These are phyloP conservation scores for Thuja plicata DNA, from an alignment of 83 land plant species.

Conservation along the genomic window DNA sequence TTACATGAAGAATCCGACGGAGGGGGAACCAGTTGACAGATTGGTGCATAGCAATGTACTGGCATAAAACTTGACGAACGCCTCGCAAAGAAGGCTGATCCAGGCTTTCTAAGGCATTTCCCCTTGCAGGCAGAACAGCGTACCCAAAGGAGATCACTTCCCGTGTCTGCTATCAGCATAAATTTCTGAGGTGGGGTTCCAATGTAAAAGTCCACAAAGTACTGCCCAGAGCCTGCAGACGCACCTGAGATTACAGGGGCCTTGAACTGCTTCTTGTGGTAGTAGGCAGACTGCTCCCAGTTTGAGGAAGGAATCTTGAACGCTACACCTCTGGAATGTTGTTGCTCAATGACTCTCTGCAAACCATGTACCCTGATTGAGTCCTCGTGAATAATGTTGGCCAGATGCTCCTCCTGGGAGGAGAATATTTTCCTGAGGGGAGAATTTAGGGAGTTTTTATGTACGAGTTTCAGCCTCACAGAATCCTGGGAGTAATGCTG, in stretches of 20 bases:
- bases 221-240: conserved; percentile 54
- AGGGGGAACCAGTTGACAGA: conserved; percentile 40
- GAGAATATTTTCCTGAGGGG: conserved; percentile 7
- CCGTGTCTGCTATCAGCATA: conserved; percentile 58
- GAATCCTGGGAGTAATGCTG: neutral
- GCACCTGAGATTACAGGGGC: conserved; percentile 47
- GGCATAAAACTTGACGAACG: conserved; percentile 49
- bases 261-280: neutral
- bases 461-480: conserved; percentile 12
- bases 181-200: conserved; percentile 53
- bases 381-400: conserved; percentile 12
- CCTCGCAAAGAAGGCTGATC: conserved; percentile 37
- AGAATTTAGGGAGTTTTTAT: conserved; percentile 15
- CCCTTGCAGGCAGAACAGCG: conserved; percentile 43
- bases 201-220: conserved; percentile 47
- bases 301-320: neutral
- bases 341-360: conserved; percentile 2
- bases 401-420: conserved; percentile 2
- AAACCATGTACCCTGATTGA: neutral
- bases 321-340: neutral
- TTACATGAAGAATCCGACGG: conserved; percentile 29
- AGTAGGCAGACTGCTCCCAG: neutral
- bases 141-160: conserved; percentile 58
- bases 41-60: conserved; percentile 39
- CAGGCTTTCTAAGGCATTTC: conserved; percentile 26